phyloP scores from a whole-genome alignment of 106 monocot genomes.

The Dioscorea zingiberensis region DNA sequence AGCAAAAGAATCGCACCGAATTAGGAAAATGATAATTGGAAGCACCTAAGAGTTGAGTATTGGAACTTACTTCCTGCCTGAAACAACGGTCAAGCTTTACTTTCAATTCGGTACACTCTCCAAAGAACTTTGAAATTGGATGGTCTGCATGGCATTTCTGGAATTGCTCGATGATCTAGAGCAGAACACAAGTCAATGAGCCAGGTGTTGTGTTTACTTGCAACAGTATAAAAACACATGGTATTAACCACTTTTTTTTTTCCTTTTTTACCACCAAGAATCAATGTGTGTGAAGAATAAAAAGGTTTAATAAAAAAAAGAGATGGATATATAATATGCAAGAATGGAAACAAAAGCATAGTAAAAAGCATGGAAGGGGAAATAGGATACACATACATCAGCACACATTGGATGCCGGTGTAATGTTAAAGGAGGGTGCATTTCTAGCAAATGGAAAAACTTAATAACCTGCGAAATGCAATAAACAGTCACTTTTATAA shows the following conservation, averaged over 20 bases:
- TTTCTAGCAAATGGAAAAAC: conserved; percentile 3
- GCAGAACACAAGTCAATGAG: background rate
- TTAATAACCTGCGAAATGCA: no score
- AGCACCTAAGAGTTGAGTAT: background rate
- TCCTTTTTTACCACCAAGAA: no score
- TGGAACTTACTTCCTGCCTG: conserved; percentile 54
- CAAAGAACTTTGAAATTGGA: conserved; percentile 81
- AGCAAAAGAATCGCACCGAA: background rate
- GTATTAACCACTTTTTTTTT: background rate
- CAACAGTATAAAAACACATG: no score
- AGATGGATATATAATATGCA: no score
- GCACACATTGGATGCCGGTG: conserved; percentile 45
- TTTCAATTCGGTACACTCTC: conserved; percentile 85
- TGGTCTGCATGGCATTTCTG: conserved; percentile 86
- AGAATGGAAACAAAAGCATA: no score
- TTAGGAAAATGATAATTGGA: background rate
- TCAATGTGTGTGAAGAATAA: no score
- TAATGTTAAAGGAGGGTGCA: conserved; percentile 42
- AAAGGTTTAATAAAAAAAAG: no score
- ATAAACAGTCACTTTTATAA: no score
- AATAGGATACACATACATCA: conserved; percentile 30
- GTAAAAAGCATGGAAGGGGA: background rate
- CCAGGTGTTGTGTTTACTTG: background rate
- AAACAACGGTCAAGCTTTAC: conserved; percentile 88
- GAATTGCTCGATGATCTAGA: conserved; percentile 81